These are phyloP conservation scores for Marasmius sp. DNA, from an alignment of 1,284 basidiomycete genomes.

Conservation along the genomic window DNA sequence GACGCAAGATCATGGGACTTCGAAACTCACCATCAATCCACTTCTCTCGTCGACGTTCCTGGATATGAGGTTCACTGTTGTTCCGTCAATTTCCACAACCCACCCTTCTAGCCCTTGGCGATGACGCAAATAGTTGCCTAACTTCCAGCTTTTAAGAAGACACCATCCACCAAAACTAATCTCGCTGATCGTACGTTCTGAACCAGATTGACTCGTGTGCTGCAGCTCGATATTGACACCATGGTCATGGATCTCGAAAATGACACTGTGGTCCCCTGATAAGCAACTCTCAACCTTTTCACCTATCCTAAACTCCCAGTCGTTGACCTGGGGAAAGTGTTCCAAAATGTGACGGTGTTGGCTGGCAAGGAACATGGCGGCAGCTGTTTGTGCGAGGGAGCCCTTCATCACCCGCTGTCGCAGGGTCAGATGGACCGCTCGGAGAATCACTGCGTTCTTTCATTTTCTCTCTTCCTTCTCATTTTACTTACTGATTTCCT, in stretches of 20 bases:
- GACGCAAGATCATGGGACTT: neutral
- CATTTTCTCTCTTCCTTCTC: too few species aligned
- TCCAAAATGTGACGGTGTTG: neutral
- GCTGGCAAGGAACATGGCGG: neutral
- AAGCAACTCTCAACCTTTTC: neutral
- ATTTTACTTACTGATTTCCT: too few species aligned
- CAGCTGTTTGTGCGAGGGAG: neutral
- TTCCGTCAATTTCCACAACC: neutral
- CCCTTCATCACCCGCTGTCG: neutral
- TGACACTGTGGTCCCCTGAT: neutral
- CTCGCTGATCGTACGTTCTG: too few species aligned
- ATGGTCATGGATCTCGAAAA: neutral
- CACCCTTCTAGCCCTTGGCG: neutral
- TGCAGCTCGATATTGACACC: neutral
- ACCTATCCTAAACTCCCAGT: neutral
- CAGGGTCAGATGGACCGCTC: too few species aligned
- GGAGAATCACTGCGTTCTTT: too few species aligned
- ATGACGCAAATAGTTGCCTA: neutral
- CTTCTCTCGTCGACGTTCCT: neutral
- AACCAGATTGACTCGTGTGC: too few species aligned
- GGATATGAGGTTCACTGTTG: neutral
- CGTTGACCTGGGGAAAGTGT: neutral
- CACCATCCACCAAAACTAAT: neutral
- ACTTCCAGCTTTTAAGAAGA: neutral
- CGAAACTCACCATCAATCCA: neutral